Evolutionary conservation across 2,329 filamentous ascomycete species (phyloP), one percentile per base, ranked within the genome.

Genomic region (Chaetomium sp.): DNA sequence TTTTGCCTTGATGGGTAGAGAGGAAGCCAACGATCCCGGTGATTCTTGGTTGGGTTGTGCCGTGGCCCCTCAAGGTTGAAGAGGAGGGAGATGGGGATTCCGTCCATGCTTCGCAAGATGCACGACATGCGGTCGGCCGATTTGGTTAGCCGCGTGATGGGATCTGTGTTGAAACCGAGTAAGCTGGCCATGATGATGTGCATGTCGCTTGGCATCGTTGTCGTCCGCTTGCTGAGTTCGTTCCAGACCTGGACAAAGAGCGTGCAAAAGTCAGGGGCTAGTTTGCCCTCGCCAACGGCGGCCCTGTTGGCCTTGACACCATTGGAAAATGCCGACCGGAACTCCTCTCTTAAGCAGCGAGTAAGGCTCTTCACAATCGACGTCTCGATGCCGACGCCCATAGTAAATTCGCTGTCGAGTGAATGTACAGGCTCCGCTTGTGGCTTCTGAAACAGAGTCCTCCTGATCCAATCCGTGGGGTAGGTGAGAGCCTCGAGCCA

Each of bases 201-300:
- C 52, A 56, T 61, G 49, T 62, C 61, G 9, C 58, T 53, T 7
- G 59, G 61, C 9, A 60, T 46, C 10, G 59, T 61, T 10, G 59
- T 60, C 7, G 55, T 32, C 45, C 61, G 44, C 27, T 59, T 59
- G 57, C 59, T 59, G 35, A 62, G 48, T 27, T 62, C 57, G 36
- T 62, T 62, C 61, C 61, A 62, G 2, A 59, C 43, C 6, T 61
- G 61, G 3, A 62, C 59, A 27, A 62, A 62, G 2, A 61, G 52
- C 6, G 61, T 62, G 47, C 61, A 62, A 10, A 61, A 59, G 36
- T 62, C 61, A 5, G 59, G 50, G 0, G 57, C 55, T 36, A 57
- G 46, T 11, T 36, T 51, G 1, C 55, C 58, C 12, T 45, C 46
- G 14, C 56, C 60, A 7, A 57, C 34, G 6, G 52, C 52, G 1